Evolutionary conservation across 2,329 filamentous ascomycete genomes (phyloP), one percentile per base, ranked within the genome.

Genomic region (Phaeoacremonium minimum): DNA sequence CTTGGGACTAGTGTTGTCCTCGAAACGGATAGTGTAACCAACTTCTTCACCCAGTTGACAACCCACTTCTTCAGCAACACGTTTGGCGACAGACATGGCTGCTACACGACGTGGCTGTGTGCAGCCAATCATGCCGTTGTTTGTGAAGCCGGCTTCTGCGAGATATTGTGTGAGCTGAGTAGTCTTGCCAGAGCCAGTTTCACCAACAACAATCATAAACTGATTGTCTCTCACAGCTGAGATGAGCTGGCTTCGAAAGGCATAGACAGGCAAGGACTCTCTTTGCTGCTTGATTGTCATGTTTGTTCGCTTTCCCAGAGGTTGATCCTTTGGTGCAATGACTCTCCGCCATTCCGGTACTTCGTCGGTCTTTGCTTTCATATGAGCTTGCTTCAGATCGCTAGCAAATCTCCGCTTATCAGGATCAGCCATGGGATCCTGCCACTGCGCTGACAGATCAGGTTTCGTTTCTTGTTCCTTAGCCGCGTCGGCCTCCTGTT

Each of bases 51-150:
- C 93, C 11, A 97, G 74, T 45, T 83, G 76, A 50, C 91, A 96
- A 13, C 93, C 91, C 41, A 97, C 88, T 65, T 98, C 93, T 56
- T 97, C 89, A 1, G 90, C 81, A 4, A 98, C 93, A 76, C 93
- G 90, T 61, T 95, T 94, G 7, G 93, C 91, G 4, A 98, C 93
- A 3, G 89, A 96, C 83, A 97, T 95, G 44, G 93, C 93, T 17
- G 93, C 93, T 9, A 97, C 93, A 73, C 93, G 88, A 57, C 93
- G 87, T 34, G 93, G 93, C 50, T 98, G 93, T 0, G 94, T 98
- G 57, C 93, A 98, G 1, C 93, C 93, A 32, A 98, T 93, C 41
- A 96, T 85, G 19, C 90, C 88, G 40, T 85, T 69, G 47, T 94
- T 86, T 2, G 83, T 85, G 53, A 94, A 96, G 0, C 93, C 93